Base-by-base conservation (phyloP, 805 yeast genomes). In the Candida silvatica region DNA sequence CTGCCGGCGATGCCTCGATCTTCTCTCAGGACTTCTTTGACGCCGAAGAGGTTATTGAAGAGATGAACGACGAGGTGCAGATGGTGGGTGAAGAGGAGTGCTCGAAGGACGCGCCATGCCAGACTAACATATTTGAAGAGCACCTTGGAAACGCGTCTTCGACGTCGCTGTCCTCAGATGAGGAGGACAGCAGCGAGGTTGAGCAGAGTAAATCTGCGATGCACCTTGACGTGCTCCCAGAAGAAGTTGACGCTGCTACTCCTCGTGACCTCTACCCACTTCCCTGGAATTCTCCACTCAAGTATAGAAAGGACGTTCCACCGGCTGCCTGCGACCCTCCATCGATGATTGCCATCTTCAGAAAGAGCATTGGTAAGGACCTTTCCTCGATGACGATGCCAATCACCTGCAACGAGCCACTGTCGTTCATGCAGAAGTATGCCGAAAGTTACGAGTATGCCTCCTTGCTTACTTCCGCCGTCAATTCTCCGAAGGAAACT, bases 331-430 rank as follows among this genome's bases (percentile, higher is more conserved):
- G 77, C 23, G 61, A 75, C 0, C 97, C 97, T 3, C 96, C 96
- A 8, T 80, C 92, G 42, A 57, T 90, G 24, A 62, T 90, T 37
- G 71, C 85, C 1, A 74, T 87, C 47, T 66, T 92, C 33, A 70
- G 95, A 38, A 88, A 88, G 55, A 87, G 86, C 46, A 92, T 90
- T 8, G 97, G 97, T 16, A 90, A 88, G 51, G 97, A 90, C 56
- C 55, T 92, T 38, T 69, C 87, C 0, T 68, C 86, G 1, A 71
- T 88, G 30, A 78, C 95, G 0, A 87, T 90, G 88, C 98, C 98
- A 1, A 95, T 92, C 6, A 78, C 92, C 2, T 72, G 87, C 36
- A 92, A 92, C 59, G 98, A 92, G 57, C 98, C 98, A 0, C 53
- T 90, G 17, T 74, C 94, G 0, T 74, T 83, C 20, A 64, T 90